These are phyloP conservation scores for Diaporthe sp. DNA, from an alignment of 2,329 filamentous ascomycete genomes.

Conservation along the genomic window DNA sequence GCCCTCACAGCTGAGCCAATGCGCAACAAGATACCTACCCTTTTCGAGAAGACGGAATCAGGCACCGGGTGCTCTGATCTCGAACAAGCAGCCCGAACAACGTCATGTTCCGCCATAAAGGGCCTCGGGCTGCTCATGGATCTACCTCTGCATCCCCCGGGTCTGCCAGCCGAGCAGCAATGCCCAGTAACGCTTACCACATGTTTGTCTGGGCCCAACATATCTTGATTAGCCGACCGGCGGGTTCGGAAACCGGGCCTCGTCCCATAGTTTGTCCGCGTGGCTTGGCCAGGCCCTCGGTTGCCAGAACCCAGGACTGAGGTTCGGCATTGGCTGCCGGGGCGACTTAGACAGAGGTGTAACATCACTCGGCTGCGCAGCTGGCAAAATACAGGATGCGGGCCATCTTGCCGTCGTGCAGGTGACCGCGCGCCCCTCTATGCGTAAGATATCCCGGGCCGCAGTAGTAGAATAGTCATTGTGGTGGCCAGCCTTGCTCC, in stretches of 20 bases:
- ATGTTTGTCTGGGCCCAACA: background rate
- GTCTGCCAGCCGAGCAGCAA: background rate
- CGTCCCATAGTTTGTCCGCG: constrained; percentile 10
- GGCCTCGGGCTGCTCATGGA: constrained; percentile 4
- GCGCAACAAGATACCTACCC: background rate
- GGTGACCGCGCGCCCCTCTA: background rate
- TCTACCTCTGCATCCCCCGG: background rate
- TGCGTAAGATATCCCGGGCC: background rate
- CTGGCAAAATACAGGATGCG: constrained; percentile 21
- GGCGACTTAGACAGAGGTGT: background rate
- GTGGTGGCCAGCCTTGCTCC: background rate
- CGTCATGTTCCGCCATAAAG: constrained; percentile 18
- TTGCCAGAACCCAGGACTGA: background rate
- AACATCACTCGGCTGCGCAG: background rate
- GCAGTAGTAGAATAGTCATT: background rate
- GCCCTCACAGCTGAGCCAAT: background rate
- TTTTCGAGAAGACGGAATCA: constrained; percentile 19
- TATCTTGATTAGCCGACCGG: background rate
- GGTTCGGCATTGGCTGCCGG: constrained; percentile 10
- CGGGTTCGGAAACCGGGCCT: constrained; percentile 9
- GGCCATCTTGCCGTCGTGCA: constrained; percentile 24
- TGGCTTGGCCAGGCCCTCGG: constrained; percentile 11
- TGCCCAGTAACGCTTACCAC: background rate
- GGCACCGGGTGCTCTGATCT: constrained; percentile 2
- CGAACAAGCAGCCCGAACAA: background rate